A percentile compares a stretch with the other conserved stretches of the same genome.
Conservation (phyloP, 768 basidiomycete genomes). For the Sporobolomyces pararoseus region DNA sequence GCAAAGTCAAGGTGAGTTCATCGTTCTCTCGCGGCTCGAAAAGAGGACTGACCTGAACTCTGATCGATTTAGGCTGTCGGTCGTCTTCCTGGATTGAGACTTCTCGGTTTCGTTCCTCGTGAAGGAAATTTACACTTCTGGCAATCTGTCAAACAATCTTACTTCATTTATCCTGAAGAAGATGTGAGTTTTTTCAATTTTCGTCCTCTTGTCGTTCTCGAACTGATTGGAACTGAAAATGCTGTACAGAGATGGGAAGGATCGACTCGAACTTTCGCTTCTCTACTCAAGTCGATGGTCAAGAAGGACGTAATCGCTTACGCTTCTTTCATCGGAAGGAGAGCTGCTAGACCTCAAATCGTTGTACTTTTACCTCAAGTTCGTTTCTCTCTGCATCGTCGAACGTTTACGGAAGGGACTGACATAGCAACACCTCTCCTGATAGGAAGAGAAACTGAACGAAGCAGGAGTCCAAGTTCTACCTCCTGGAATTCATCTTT, state of each 20-base stretch:
- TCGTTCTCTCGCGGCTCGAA: too few species aligned
- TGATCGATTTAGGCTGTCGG: slow-evolving; percentile 66
- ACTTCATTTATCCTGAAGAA: slow-evolving; percentile 90
- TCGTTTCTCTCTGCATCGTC: slow-evolving; percentile 8
- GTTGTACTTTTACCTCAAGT: slow-evolving; percentile 86
- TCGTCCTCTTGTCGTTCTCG: background rate
- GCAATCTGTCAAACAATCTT: slow-evolving; percentile 85
- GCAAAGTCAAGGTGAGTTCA: slow-evolving; percentile 40
- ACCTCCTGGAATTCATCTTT: slow-evolving; percentile 86
- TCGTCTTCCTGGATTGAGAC: slow-evolving; percentile 78
- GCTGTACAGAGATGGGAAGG: slow-evolving; percentile 62
- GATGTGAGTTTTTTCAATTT: slow-evolving; percentile 56
- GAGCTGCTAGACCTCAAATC: slow-evolving; percentile 71
- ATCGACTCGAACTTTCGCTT: slow-evolving; percentile 84
- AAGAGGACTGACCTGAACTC: background rate
- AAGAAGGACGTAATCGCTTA: slow-evolving; percentile 77
- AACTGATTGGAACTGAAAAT: background rate
- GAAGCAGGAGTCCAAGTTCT: slow-evolving; percentile 65
- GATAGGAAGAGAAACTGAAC: slow-evolving; percentile 65
- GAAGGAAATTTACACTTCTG: slow-evolving; percentile 66
- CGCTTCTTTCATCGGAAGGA: slow-evolving; percentile 59
- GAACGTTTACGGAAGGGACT: background rate
- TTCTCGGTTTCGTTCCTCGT: slow-evolving; percentile 77
- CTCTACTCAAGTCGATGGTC: slow-evolving; percentile 75
- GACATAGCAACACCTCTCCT: background rate